A percentile compares a stretch with the other conserved stretches of the same genome.
These are phyloP conservation scores for Lentinula sp. DNA, from an alignment of 768 basidiomycete species.

Conservation along the genomic window DNA sequence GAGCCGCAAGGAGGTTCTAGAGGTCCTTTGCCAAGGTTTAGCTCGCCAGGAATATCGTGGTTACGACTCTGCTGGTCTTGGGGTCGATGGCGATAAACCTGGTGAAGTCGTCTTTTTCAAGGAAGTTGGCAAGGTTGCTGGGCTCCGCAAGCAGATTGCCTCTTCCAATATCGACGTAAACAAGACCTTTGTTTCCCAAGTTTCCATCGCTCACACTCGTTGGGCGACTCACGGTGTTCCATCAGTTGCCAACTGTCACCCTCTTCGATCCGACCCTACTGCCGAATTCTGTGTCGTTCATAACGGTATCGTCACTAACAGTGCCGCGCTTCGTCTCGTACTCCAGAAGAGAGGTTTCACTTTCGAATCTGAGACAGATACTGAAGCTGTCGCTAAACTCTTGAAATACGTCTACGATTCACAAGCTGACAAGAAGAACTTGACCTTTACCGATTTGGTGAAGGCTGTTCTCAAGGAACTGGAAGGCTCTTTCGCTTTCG, in stretches of 20 bases:
- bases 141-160: conserved; percentile 85
- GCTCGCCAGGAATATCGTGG: conserved; percentile 97
- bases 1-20: conserved; percentile 88
- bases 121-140: conserved; percentile 96
- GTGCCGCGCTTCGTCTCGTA: conserved; percentile 79
- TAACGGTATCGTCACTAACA: conserved; percentile 99
- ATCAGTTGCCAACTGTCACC: conserved; percentile 88
- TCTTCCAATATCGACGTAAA: conserved; percentile 62
- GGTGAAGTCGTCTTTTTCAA: conserved; percentile 84
- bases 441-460: conserved; percentile 86
- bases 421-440: conserved; percentile 75
- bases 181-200: conserved; percentile 79
- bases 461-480: conserved; percentile 97
- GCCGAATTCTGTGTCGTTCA: conserved; percentile 92
- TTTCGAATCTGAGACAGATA: conserved; percentile 95
- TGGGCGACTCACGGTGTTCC: conserved; percentile 99
- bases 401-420: conserved; percentile 96
- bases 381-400: conserved; percentile 95
- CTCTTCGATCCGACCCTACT: conserved; percentile 75
- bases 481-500: conserved; percentile 98
- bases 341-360: conserved; percentile 93
- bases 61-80: conserved; percentile 91
- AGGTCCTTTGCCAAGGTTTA: conserved; percentile 86
- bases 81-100: conserved; percentile 86
- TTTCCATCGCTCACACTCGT: conserved; percentile 97